These are phyloP conservation scores for Euclidium syriacum DNA, from an alignment of 345 rosid species.

Conservation along the genomic window DNA sequence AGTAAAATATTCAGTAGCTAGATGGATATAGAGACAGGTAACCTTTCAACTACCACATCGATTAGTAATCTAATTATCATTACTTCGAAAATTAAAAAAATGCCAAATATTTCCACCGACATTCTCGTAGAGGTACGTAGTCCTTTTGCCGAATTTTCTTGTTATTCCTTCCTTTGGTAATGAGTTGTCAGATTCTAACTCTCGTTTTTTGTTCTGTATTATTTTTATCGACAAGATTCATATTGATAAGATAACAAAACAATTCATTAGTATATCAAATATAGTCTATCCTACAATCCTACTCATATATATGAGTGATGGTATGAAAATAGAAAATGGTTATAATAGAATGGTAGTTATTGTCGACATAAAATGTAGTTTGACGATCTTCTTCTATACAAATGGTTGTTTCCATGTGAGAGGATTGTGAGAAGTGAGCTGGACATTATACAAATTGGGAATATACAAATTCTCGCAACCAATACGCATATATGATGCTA, in stretches of 20 bases:
- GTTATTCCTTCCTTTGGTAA: constrained; percentile 7
- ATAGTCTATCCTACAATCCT: not conserved
- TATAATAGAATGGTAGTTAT: not conserved
- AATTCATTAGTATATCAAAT: not conserved
- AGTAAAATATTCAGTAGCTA: constrained; percentile 11
- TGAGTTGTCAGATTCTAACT: not conserved
- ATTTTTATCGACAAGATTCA: not conserved
- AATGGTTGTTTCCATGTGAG: constrained; percentile 28
- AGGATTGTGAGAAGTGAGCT: constrained; percentile 27
- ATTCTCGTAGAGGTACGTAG: not conserved
- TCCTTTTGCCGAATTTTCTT: not conserved
- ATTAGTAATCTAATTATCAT: not conserved
- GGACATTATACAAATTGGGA: constrained; percentile 26
- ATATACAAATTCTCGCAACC: constrained; percentile 17
- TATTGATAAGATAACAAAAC: not conserved
- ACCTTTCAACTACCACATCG: constrained; percentile 18
- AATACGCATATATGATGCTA: constrained; percentile 15
- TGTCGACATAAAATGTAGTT: not conserved
- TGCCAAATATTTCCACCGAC: constrained; percentile 15
- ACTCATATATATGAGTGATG: not conserved
- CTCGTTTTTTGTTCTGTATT: not conserved
- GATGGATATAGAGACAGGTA: constrained; percentile 6
- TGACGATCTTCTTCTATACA: constrained; percentile 11
- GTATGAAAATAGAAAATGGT: not conserved
- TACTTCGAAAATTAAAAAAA: not conserved